Base-by-base conservation (phyloP, 208 protist species). In the Leishmania amazonensis region DNA sequence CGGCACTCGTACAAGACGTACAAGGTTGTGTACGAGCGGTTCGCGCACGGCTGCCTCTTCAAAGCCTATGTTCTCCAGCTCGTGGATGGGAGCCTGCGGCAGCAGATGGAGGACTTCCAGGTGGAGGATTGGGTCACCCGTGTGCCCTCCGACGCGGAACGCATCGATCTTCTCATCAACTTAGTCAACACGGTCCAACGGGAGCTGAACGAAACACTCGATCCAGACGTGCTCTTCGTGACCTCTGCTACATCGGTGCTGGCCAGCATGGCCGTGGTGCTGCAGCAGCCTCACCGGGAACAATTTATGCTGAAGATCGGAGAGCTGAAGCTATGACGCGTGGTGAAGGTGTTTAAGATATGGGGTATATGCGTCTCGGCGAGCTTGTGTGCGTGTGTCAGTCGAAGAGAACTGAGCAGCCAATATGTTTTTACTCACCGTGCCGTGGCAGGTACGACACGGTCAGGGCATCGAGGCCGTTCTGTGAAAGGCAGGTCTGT, bases 151-250 rank as follows among this genome's bases (percentile, higher is more conserved):
- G 91, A 97, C 78, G 75, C 78, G 31, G 89, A 91, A 73, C 86
- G 93, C 17, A 88, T 97, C 17, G 89, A 95, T 68, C 85, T 95
- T 75, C 89, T 96, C 82, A 91, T 95, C 80, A 90, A 75, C 74
- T 83, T 97, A 8, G 81, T 91, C 79, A 90, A 83, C 54, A 84
- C 93, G 38, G 87, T 95, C 8, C 82, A 94, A 75, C 81, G 87
- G 1, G 92, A 96, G 77, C 75, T 93, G 40, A 83, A 80, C 42
- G 83, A 88, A 15, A 87, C 87, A 17, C 78, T 95, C 35, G 93
- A 97, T 54, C 93, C 93, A 0, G 94, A 97, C 76, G 87, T 95
- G 54, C 83, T 95, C 24, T 94, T 96, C 76, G 87, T 97, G 49
- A 89, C 86, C 17, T 85, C 81, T 21, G 91, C 89, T 13, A 94